These are phyloP conservation scores for Babjeviella inositovora DNA, from an alignment of 805 yeast genomes.

Conservation along the genomic window DNA sequence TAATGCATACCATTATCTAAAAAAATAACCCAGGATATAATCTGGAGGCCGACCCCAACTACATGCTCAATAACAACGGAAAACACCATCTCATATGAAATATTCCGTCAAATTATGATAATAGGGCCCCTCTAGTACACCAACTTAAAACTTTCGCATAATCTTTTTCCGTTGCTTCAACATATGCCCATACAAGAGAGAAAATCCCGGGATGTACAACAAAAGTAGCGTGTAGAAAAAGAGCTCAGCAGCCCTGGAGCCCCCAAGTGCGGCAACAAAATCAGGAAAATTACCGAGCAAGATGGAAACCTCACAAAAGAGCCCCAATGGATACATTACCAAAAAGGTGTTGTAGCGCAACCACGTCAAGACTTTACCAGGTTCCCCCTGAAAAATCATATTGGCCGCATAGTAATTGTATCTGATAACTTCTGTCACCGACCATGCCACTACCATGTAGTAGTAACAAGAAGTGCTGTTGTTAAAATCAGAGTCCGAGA, in stretches of 20 bases:
- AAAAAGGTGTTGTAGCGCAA: conserved; percentile 74
- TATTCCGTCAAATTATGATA: no score
- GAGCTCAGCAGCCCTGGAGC: no score
- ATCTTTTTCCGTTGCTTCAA: conserved; percentile 74
- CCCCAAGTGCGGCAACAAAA: conserved; percentile 42
- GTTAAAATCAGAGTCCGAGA: conserved; percentile 61
- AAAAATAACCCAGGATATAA: no score
- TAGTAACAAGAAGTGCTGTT: conserved; percentile 44
- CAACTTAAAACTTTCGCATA: no score
- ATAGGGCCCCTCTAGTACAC: no score
- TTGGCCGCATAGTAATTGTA: conserved; percentile 77
- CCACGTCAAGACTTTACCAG: conserved; percentile 46
- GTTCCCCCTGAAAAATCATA: conserved; percentile 27
- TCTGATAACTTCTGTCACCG: conserved; percentile 84
- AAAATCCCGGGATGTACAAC: conserved; percentile 77
- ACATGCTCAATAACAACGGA: no score
- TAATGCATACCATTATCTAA: no score
- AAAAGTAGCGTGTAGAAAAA: conserved; percentile 38
- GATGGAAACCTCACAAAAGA: conserved; percentile 65
- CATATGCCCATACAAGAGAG: conserved; percentile 77
- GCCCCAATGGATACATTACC: conserved; percentile 82
- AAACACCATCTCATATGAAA: no score
- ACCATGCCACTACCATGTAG: conserved; percentile 71
- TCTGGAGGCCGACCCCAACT: no score
- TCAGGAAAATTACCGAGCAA: conserved; percentile 51